These are phyloP conservation scores for Boletales sp. DNA, from an alignment of 768 basidiomycete genomes.

Conservation along the genomic window DNA sequence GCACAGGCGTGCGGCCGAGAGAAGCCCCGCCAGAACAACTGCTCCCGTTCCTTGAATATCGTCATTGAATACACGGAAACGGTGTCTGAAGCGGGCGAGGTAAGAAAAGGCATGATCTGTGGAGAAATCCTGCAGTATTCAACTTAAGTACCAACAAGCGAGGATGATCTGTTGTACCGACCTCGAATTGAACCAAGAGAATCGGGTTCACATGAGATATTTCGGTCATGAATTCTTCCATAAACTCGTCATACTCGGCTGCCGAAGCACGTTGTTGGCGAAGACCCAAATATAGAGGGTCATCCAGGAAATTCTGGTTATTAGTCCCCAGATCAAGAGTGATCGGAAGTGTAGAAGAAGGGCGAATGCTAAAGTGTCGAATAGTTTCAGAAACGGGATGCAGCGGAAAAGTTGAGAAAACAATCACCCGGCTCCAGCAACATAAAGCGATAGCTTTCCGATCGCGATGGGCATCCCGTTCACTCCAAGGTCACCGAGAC, in stretches of 20 bases:
- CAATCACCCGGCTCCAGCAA: constrained; percentile 82
- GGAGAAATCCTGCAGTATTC: constrained; percentile 67
- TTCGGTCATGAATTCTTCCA: constrained; percentile 92
- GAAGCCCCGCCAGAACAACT: constrained; percentile 85
- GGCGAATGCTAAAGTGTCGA: constrained; percentile 55
- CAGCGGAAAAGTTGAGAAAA: background rate
- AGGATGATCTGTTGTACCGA: constrained; percentile 19
- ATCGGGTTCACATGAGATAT: constrained; percentile 74
- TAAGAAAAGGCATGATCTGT: constrained; percentile 89
- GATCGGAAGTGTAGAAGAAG: constrained; percentile 76
- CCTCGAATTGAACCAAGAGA: constrained; percentile 83
- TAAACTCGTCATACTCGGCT: constrained; percentile 70
- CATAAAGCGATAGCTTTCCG: constrained; percentile 89
- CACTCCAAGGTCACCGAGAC: constrained; percentile 78
- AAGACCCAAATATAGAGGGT: constrained; percentile 87
- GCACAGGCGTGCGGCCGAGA: constrained; percentile 81
- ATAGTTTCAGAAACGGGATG: background rate
- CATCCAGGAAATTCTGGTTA: constrained; percentile 71
- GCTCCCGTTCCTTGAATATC: constrained; percentile 92
- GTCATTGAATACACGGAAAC: constrained; percentile 84
- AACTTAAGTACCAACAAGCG: background rate
- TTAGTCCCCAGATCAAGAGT: constrained; percentile 89
- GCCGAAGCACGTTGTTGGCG: constrained; percentile 65
- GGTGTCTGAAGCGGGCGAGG: constrained; percentile 68
- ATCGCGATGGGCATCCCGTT: constrained; percentile 88